Percentiles rank a stretch among this genome's conserved stretches.
phyloP scores from a whole-genome alignment of 768 basidiomycete genomes.

The Asterophora parasitica region DNA sequence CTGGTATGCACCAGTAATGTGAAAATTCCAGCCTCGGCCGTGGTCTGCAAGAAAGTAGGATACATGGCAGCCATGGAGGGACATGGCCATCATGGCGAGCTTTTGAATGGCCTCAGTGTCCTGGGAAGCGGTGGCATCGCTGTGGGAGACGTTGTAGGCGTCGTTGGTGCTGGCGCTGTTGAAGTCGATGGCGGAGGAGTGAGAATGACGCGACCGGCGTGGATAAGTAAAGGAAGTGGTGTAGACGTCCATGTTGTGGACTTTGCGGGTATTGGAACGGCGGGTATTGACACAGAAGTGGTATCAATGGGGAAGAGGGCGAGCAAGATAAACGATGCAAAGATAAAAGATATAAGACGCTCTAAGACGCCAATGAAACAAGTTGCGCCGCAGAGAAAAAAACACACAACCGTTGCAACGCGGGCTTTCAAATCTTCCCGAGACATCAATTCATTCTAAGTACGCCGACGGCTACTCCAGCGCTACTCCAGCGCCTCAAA shows the following conservation, averaged over 20 bases:
- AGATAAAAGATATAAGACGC: slow-evolving; percentile 15
- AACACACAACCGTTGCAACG: slow-evolving; percentile 22
- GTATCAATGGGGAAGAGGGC: slow-evolving; percentile 39
- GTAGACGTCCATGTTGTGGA: slow-evolving; percentile 81
- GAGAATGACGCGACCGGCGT: slow-evolving; percentile 69
- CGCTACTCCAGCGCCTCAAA: too few relatives aligned
- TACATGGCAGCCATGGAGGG: slow-evolving; percentile 78
- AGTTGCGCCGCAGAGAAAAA: slow-evolving; percentile 31
- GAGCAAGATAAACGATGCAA: slow-evolving; percentile 28
- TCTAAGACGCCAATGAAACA: slow-evolving; percentile 12
- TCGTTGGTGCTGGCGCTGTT: slow-evolving; percentile 35
- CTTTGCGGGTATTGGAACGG: slow-evolving; percentile 37
- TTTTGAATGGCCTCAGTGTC: slow-evolving; percentile 76
- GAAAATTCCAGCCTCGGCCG: slow-evolving; percentile 79
- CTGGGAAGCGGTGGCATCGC: slow-evolving; percentile 35
- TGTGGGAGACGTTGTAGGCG: slow-evolving; percentile 24
- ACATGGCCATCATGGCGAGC: slow-evolving; percentile 74
- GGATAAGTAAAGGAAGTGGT: slow-evolving; percentile 92
- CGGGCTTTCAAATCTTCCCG: slow-evolving; percentile 33
- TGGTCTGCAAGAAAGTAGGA: slow-evolving; percentile 72
- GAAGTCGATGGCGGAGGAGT: slow-evolving; percentile 62
- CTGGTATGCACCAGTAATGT: slow-evolving; percentile 86
- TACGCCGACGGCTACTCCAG: not conserved
- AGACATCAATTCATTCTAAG: slow-evolving; percentile 1
- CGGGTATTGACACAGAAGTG: slow-evolving; percentile 52